Evolutionary conservation across 2,329 filamentous ascomycete species (phyloP).

Genomic region (Mycosphaerelloides madeirae): DNA sequence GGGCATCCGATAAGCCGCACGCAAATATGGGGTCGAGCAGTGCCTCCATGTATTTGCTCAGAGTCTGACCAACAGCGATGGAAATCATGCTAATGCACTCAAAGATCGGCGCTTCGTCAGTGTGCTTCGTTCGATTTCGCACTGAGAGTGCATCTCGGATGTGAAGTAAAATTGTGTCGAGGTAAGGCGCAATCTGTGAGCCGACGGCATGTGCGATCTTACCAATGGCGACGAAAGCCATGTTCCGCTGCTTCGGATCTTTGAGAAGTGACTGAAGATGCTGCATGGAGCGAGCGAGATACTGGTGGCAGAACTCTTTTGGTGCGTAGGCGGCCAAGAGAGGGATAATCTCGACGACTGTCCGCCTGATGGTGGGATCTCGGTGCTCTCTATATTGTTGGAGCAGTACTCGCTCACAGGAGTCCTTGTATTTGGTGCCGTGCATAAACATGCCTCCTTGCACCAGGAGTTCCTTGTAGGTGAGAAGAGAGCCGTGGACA

Average conservation of each 20-base stretch:
- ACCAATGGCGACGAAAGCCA: conserved; percentile 92
- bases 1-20: conserved; percentile 85
- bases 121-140: conserved; percentile 62
- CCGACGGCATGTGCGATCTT: conserved; percentile 95
- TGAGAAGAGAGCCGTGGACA: conserved; percentile 88
- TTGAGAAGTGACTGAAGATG: conserved; percentile 91
- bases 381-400: conserved; percentile 82
- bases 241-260: conserved; percentile 88
- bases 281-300: conserved; percentile 95
- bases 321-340: conserved; percentile 90
- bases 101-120: conserved; percentile 73
- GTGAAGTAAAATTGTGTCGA: conserved; percentile 89
- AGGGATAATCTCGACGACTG: conserved; percentile 86
- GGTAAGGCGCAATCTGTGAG: conserved; percentile 88
- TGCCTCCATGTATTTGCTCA: conserved; percentile 98
- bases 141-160: conserved; percentile 85
- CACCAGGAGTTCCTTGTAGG: conserved; percentile 85
- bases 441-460: conserved; percentile 99
- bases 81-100: conserved; percentile 97
- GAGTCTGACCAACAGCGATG: conserved; percentile 87
- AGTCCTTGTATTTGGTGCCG: conserved; percentile 75
- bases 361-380: conserved; percentile 79
- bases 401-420: conserved; percentile 79
- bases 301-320: conserved; percentile 77
- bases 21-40: conserved; percentile 94